phyloP scores from a whole-genome alignment of 1,284 basidiomycete species.

The Fomes fomentarius region DNA sequence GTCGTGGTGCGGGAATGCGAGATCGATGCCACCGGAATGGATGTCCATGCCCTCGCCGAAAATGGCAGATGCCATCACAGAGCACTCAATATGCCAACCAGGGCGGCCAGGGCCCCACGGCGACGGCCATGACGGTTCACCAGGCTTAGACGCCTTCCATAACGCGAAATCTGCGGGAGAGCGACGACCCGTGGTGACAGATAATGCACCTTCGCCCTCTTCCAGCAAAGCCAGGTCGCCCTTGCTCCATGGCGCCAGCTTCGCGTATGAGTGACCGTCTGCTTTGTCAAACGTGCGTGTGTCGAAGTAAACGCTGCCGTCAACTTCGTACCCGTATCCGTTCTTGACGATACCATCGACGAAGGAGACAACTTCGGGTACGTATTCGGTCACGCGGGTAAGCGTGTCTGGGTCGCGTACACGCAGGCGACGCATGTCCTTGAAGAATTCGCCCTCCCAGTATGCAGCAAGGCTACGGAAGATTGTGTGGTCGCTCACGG shows the following conservation, averaged over 20 bases:
- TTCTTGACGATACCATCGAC: conserved; percentile 87
- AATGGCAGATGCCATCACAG: conserved; percentile 96
- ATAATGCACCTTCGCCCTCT: conserved; percentile 89
- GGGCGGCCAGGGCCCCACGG: conserved; percentile 97
- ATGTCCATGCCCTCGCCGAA: conserved; percentile 96
- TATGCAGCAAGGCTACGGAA: conserved; percentile 85
- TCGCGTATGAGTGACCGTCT: conserved; percentile 84
- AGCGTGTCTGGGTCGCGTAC: conserved; percentile 90
- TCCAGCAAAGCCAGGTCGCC: conserved; percentile 90
- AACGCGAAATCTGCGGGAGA: conserved; percentile 91
- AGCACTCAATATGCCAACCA: conserved; percentile 99
- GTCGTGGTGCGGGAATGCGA: conserved; percentile 99
- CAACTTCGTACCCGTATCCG: conserved; percentile 89
- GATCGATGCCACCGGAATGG: conserved; percentile 95
- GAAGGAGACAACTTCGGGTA: conserved; percentile 93
- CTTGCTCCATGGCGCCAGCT: conserved; percentile 94
- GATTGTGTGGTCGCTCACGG: conserved; percentile 86
- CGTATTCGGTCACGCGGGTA: conserved; percentile 96
- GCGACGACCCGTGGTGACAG: conserved; percentile 61
- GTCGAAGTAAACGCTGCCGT: conserved; percentile 96
- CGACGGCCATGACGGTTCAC: conserved; percentile 97
- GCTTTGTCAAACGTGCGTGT: conserved; percentile 85
- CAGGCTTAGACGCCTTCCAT: conserved; percentile 97
- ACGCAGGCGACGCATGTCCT: conserved; percentile 89
- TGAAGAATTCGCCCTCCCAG: conserved; percentile 93